A percentile compares a stretch with the other conserved stretches of the same genome.
Conservation (phyloP, 1,284 basidiomycete species). For the Stygiomarasmius scandens region DNA sequence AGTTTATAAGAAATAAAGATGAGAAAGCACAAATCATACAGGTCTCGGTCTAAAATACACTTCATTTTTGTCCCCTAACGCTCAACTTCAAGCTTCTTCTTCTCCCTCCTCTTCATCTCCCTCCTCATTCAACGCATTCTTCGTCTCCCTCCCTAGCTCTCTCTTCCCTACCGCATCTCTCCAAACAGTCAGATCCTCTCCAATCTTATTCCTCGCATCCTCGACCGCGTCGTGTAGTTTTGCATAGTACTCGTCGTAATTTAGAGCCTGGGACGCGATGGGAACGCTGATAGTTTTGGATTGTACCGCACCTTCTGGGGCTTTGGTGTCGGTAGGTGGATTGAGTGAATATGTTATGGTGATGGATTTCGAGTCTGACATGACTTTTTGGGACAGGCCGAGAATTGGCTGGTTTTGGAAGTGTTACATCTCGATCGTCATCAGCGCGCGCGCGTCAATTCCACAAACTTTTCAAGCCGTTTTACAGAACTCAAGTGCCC, state of each 20-base stretch:
- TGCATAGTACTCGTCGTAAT: slow-evolving; percentile 51
- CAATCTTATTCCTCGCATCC: slow-evolving; percentile 53
- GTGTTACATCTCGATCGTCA: no score
- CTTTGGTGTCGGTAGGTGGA: slow-evolving; percentile 40
- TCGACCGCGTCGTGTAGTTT: slow-evolving; percentile 51
- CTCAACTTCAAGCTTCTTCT: slow-evolving; percentile 30
- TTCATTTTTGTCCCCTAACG: no score
- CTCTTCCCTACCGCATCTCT: slow-evolving; percentile 65
- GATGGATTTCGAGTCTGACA: slow-evolving; percentile 43
- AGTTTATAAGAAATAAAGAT: no score
- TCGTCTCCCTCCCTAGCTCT: slow-evolving; percentile 56
- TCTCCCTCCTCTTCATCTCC: slow-evolving; percentile 41
- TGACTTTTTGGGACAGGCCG: slow-evolving; percentile 18
- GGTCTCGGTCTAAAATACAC: no score
- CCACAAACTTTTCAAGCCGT: no score
- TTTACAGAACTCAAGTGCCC: no score
- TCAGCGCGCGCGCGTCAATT: no score
- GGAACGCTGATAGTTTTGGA: slow-evolving; percentile 40
- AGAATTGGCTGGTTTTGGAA: no score
- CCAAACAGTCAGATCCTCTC: slow-evolving; percentile 70
- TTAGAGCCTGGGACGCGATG: slow-evolving; percentile 27
- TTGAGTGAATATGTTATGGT: slow-evolving; percentile 54
- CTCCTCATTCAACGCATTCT: slow-evolving; percentile 41
- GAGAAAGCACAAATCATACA: no score
- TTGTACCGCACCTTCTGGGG: slow-evolving; percentile 25